Conservation (phyloP, 2,329 filamentous ascomycete species). For the Tolypocladium paradoxum region DNA sequence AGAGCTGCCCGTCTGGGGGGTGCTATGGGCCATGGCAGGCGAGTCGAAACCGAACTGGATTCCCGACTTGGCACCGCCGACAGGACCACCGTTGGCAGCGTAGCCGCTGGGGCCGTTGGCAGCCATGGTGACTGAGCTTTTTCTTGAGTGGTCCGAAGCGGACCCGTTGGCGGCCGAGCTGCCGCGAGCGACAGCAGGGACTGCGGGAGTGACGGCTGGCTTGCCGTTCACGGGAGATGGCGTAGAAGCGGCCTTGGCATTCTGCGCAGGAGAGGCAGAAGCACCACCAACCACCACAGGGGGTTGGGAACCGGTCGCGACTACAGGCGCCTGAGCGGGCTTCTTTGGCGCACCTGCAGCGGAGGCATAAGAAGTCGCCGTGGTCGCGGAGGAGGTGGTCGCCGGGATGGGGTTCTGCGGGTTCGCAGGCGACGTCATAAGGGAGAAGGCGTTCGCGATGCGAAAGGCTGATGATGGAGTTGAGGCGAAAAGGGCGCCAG, state of each 20-base stretch:
- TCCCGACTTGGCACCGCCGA: constrained; percentile 46
- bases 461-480: constrained; percentile 2
- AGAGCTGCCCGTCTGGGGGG: constrained; percentile 45
- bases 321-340: constrained; percentile 47
- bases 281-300: constrained; percentile 46
- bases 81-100: constrained; percentile 61
- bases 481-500: neutral
- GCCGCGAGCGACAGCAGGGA: constrained; percentile 55
- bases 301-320: constrained; percentile 44
- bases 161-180: constrained; percentile 58
- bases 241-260: constrained; percentile 54
- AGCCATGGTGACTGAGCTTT: constrained; percentile 85
- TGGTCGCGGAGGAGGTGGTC: constrained; percentile 45
- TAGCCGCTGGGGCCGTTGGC: constrained; percentile 68
- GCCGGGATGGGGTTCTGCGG: constrained; percentile 44
- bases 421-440: constrained; percentile 52
- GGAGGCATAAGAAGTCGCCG: constrained; percentile 55
- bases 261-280: constrained; percentile 37
- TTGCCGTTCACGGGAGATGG: constrained; percentile 81
- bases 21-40: constrained; percentile 55
- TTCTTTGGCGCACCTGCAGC: constrained; percentile 55
- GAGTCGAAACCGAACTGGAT: constrained; percentile 81
- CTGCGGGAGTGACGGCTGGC: constrained; percentile 56
- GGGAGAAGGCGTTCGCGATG: constrained; percentile 20
- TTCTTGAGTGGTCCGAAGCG: constrained; percentile 64